A percentile compares a stretch with the other conserved stretches of the same genome.
Evolutionary conservation across 208 protist species (phyloP).

Genomic region (Leishmania major): DNA sequence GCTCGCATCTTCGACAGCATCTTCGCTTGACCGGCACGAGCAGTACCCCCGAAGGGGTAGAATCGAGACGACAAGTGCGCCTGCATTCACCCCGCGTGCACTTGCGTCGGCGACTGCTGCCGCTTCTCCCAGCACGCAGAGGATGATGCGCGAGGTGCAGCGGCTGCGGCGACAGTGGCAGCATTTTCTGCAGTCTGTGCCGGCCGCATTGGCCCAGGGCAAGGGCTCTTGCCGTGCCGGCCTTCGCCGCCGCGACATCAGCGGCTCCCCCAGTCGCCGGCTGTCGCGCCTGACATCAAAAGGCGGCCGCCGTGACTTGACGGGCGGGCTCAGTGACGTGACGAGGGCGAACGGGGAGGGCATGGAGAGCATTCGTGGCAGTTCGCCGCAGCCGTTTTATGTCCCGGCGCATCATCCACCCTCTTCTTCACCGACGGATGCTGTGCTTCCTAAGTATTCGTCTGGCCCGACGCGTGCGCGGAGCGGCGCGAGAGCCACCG

Average conservation of each 20-base stretch:
- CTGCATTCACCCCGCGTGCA: neutral
- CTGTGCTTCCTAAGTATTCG: neutral
- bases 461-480: neutral
- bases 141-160: conserved; percentile 43
- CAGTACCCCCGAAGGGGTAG: neutral
- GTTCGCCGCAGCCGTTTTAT: neutral
- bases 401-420: neutral
- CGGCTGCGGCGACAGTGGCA: conserved; percentile 55
- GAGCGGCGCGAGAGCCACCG: neutral
- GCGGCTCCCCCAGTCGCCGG: neutral
- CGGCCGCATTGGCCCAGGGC: neutral
- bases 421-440: neutral
- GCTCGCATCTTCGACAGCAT: neutral
- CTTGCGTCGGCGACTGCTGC: neutral
- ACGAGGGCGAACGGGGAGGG: neutral
- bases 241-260: too few relatives aligned
- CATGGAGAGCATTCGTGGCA: neutral
- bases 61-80: neutral
- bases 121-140: conserved; percentile 12
- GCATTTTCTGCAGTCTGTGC: conserved; percentile 30
- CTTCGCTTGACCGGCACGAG: neutral
- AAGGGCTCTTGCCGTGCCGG: neutral
- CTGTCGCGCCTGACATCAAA: neutral
- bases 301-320: neutral
- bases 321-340: neutral